Evolutionary conservation across 441 rosid genomes (phyloP).

Genomic region (Adansonia grandidieri): DNA sequence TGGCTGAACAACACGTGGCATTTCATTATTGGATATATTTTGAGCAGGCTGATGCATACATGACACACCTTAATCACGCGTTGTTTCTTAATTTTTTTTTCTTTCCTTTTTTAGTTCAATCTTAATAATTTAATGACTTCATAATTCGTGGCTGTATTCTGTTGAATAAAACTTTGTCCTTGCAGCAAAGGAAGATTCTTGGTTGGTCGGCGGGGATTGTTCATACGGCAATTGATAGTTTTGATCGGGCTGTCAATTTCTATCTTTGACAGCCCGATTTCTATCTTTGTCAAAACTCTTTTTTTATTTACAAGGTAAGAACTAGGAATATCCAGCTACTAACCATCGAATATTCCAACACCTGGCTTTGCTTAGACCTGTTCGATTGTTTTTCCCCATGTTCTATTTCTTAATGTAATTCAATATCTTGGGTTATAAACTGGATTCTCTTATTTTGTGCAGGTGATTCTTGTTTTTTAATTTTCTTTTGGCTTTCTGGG

Average conservation of each 20-base stretch:
- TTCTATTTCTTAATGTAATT: constrained; percentile 11
- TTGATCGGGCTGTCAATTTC: constrained; percentile 30
- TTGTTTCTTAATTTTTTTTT: neutral
- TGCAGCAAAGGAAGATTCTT: constrained; percentile 27
- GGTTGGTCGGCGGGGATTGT: neutral
- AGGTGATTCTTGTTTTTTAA: constrained; percentile 32
- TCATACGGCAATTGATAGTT: neutral
- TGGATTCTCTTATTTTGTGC: constrained; percentile 22
- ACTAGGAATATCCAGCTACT: neutral
- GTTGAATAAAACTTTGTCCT: constrained; percentile 1
- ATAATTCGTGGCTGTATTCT: neutral
- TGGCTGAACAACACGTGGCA: neutral
- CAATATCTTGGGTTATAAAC: neutral
- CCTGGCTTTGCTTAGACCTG: neutral
- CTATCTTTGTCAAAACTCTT: neutral
- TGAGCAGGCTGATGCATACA: neutral
- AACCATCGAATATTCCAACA: constrained; percentile 20
- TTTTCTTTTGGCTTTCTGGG: constrained; percentile 30
- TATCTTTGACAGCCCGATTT: constrained; percentile 28
- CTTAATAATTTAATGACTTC: neutral
- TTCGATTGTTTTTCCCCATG: constrained; percentile 2
- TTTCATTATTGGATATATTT: neutral
- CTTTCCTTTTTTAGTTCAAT: neutral
- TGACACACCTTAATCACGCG: neutral
- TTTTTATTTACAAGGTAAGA: constrained; percentile 7